Evolutionary conservation across 2,329 filamentous ascomycete species (phyloP).

Genomic region (Lachnellula subtilissima): DNA sequence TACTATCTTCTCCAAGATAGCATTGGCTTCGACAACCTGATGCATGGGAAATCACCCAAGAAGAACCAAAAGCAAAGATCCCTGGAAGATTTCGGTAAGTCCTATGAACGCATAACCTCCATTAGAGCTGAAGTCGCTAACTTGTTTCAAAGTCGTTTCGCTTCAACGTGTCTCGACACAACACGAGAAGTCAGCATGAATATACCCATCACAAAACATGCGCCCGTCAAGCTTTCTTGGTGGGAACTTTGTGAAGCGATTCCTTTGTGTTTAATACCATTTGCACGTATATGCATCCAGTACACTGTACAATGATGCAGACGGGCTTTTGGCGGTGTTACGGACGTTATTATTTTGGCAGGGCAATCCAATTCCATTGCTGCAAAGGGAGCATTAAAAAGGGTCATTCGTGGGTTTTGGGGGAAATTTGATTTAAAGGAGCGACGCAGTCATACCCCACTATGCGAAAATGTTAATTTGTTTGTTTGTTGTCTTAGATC

Average conservation of each 20-base stretch:
- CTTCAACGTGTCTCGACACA: conserved; percentile 86
- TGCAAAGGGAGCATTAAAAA: not conserved
- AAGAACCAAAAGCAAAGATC: conserved; percentile 77
- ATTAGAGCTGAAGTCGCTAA: conserved; percentile 40
- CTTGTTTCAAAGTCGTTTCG: conserved; percentile 62
- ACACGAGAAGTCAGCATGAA: conserved; percentile 80
- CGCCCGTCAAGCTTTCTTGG: conserved; percentile 1
- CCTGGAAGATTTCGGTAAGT: conserved; percentile 84
- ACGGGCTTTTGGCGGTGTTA: conserved; percentile 6
- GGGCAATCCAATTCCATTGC: not conserved
- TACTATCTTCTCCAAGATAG: conserved; percentile 82
- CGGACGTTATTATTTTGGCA: not conserved
- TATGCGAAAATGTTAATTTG: not conserved
- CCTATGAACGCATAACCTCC: conserved; percentile 7
- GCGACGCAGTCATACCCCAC: not conserved
- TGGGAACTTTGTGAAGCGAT: not conserved
- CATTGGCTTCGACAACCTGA: conserved; percentile 80
- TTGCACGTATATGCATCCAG: not conserved
- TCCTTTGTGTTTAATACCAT: conserved; percentile 10
- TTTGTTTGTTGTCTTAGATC: too few species aligned
- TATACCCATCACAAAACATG: not conserved
- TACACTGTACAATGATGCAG: conserved; percentile 7
- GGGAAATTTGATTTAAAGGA: not conserved
- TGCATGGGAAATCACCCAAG: conserved; percentile 85
- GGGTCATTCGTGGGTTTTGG: not conserved